phyloP scores from a whole-genome alignment of 495 filamentous ascomycete species.

The Lichenothelia convexa region DNA sequence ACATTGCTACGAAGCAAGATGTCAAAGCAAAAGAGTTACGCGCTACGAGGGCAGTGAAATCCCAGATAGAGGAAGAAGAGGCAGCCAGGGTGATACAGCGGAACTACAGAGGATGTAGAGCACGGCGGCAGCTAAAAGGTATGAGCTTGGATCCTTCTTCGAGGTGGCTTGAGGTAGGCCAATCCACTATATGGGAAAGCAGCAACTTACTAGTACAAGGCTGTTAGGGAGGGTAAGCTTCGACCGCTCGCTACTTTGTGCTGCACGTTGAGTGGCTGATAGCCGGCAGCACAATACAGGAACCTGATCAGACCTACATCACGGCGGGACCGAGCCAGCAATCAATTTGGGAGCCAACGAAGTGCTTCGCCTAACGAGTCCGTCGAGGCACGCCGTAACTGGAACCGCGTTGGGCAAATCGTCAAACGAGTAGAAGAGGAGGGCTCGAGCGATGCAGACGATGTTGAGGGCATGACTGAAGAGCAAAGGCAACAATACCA shows the following conservation, averaged over 20 bases:
- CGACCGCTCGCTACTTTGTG: neutral
- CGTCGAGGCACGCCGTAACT: slow-evolving; percentile 39
- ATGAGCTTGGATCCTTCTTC: slow-evolving; percentile 45
- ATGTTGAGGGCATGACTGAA: slow-evolving; percentile 16
- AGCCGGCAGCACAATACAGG: slow-evolving; percentile 17
- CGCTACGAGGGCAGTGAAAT: neutral
- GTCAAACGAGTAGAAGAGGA: slow-evolving; percentile 51
- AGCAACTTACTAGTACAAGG: no score
- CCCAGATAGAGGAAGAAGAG: slow-evolving; percentile 4
- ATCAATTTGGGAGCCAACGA: no score
- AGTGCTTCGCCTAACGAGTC: no score
- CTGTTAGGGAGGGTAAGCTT: slow-evolving; percentile 24
- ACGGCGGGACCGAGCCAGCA: slow-evolving; percentile 4
- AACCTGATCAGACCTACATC: slow-evolving; percentile 15
- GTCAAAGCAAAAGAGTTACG: slow-evolving; percentile 3
- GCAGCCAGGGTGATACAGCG: slow-evolving; percentile 44
- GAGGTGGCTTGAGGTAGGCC: slow-evolving; percentile 43
- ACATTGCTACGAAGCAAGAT: slow-evolving; percentile 15
- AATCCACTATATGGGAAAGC: no score
- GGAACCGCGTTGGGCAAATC: slow-evolving; percentile 53
- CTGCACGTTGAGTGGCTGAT: neutral
- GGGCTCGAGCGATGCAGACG: slow-evolving; percentile 24
- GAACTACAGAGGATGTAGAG: slow-evolving; percentile 52
- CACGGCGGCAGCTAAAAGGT: slow-evolving; percentile 44
- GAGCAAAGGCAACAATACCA: slow-evolving; percentile 14